Conservation (phyloP, 2,329 filamentous ascomycete species). For the Colletotrichum chrysophilum region DNA sequence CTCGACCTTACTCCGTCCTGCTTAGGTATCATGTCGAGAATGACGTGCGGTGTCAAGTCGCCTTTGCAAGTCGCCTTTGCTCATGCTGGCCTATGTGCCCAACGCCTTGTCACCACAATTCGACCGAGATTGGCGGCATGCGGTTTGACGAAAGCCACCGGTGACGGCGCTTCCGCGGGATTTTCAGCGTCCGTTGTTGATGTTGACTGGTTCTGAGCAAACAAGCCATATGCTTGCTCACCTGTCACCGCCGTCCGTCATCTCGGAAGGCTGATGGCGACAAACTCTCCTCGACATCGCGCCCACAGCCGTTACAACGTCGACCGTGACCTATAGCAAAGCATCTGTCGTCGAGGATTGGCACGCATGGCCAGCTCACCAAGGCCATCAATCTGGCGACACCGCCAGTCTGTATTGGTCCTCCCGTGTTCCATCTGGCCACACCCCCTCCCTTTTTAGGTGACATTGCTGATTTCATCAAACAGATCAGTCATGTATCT, state of each 20-base stretch:
- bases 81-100: background rate
- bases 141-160: background rate
- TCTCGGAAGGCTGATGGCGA: slow-evolving; percentile 4
- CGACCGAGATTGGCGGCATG: background rate
- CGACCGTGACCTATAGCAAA: background rate
- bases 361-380: background rate
- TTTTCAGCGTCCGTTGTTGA: background rate
- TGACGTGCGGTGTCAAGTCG: background rate
- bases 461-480: slow-evolving; percentile 5
- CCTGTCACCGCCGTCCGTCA: slow-evolving; percentile 3
- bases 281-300: background rate
- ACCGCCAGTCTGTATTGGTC: background rate
- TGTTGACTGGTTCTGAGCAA: background rate
- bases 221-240: background rate
- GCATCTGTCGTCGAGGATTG: background rate
- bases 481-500: slow-evolving; percentile 7
- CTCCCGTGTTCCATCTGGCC: background rate
- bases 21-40: background rate
- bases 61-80: background rate
- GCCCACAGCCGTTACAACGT: background rate
- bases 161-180: background rate
- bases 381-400: background rate
- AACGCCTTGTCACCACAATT: background rate
- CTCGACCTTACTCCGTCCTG: background rate
- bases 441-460: background rate